A percentile compares a stretch with the other conserved stretches of the same genome.
These are phyloP conservation scores for Sporothrix dimorphospora DNA, from an alignment of 2,329 filamentous ascomycete genomes.

Conservation along the genomic window DNA sequence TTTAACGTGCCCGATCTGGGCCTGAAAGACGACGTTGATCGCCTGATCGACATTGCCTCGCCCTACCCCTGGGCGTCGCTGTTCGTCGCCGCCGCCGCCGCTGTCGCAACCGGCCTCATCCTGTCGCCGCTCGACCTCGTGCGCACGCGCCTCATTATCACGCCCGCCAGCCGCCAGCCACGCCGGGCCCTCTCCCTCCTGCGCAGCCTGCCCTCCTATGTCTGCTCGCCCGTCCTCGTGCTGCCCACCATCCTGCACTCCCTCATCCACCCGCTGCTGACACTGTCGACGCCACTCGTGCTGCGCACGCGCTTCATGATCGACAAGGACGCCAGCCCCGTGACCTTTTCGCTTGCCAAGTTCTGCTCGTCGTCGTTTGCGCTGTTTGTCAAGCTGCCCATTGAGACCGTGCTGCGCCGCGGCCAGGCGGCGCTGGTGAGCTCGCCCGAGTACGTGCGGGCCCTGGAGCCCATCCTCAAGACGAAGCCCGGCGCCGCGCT, in stretches of 20 bases:
- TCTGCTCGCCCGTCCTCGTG: constrained; percentile 71
- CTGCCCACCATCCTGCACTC: constrained; percentile 87
- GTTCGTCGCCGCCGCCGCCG: constrained; percentile 67
- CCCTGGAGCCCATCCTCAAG: constrained; percentile 45
- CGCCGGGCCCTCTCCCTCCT: constrained; percentile 79
- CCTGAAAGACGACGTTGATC: constrained; percentile 74
- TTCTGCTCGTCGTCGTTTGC: constrained; percentile 81
- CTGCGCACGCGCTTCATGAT: constrained; percentile 83
- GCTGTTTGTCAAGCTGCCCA: constrained; percentile 81
- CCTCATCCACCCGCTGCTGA: constrained; percentile 79
- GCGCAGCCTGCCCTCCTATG: constrained; percentile 74
- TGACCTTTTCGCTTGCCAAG: constrained; percentile 77
- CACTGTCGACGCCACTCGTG: constrained; percentile 79
- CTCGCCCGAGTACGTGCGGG: constrained; percentile 54
- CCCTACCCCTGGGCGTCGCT: constrained; percentile 82
- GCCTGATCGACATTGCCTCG: constrained; percentile 71
- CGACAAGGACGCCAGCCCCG: constrained; percentile 79
- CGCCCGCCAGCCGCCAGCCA: constrained; percentile 72
- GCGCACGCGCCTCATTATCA: constrained; percentile 84
- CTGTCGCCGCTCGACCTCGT: constrained; percentile 89
- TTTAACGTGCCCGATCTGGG: constrained; percentile 87
- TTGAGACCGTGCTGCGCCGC: constrained; percentile 88
- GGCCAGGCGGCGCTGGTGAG: constrained; percentile 78
- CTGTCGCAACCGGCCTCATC: constrained; percentile 74
- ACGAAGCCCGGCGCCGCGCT: constrained; percentile 13